phyloP scores from a whole-genome alignment of 2,329 filamentous ascomycete species.

The Exophiala xenobiotica region DNA sequence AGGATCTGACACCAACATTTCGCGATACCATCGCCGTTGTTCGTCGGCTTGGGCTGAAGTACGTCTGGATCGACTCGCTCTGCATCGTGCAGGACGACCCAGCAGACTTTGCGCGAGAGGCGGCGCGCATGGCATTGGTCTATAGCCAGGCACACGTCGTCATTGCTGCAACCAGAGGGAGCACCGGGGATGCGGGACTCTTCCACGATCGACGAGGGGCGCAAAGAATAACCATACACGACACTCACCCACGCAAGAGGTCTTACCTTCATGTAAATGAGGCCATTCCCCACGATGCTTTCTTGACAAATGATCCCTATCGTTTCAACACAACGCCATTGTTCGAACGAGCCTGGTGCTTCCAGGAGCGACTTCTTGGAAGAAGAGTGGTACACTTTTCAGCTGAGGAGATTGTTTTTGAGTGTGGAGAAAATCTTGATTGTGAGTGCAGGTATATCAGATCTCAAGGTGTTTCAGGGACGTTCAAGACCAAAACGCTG shows the following conservation, averaged over 20 bases:
- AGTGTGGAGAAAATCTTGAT: background rate
- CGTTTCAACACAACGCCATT: background rate
- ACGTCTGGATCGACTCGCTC: background rate
- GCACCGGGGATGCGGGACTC: constrained; percentile 4
- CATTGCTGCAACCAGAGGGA: constrained; percentile 1
- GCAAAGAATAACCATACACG: background rate
- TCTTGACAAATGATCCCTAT: background rate
- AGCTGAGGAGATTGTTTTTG: background rate
- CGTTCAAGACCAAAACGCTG: background rate
- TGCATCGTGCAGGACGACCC: background rate
- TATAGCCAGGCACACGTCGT: background rate
- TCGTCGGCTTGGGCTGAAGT: background rate
- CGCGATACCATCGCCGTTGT: background rate
- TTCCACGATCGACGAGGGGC: background rate
- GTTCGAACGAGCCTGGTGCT: background rate
- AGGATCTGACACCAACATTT: background rate
- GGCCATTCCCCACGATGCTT: background rate
- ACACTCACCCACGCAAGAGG: background rate
- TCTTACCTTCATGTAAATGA: background rate
- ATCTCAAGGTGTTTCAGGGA: background rate
- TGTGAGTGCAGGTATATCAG: background rate
- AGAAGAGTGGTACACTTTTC: background rate
- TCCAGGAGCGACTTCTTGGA: background rate
- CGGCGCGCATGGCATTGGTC: background rate
- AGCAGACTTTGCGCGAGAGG: background rate